Evolutionary conservation across 164 flowering plant species (phyloP).

Genomic region (Umbilicus rupestris): DNA sequence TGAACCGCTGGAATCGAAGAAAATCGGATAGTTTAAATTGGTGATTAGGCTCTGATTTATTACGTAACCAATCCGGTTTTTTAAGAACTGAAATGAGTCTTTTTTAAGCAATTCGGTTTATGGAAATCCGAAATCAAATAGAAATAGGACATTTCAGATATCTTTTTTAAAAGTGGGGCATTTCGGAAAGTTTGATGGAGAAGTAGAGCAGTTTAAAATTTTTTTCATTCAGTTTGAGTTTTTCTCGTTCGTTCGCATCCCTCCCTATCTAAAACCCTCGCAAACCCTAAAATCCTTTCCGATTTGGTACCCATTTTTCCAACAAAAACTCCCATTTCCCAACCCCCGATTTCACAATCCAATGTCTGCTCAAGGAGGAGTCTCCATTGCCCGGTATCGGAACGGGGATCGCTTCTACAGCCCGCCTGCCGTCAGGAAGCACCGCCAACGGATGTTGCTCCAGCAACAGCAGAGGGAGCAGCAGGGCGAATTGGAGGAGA

Average conservation of each 20-base stretch:
- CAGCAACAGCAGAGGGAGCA: constrained; percentile 12
- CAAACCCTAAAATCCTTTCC: background rate
- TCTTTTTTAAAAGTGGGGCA: too few species aligned
- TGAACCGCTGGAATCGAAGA: too few species aligned
- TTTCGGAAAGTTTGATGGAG: too few species aligned
- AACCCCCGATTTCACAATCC: background rate
- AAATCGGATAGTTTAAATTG: too few species aligned
- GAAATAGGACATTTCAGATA: too few species aligned
- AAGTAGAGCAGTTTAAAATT: too few species aligned
- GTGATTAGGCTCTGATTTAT: too few species aligned
- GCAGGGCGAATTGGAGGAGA: background rate
- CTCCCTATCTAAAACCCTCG: constrained; percentile 2
- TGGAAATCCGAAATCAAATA: too few species aligned
- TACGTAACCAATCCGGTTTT: too few species aligned
- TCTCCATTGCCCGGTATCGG: constrained; percentile 23
- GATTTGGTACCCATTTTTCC: background rate
- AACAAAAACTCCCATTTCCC: background rate
- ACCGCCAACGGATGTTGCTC: constrained; percentile 12
- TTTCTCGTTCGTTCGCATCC: background rate
- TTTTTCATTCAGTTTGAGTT: background rate
- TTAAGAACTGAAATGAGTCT: too few species aligned
- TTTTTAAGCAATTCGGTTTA: too few species aligned
- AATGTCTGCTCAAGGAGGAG: constrained; percentile 31
- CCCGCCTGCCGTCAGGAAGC: constrained; percentile 25
- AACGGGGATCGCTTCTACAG: constrained; percentile 30